These are phyloP conservation scores for Discostella stelligera DNA, from an alignment of 352 stramenopile species.

Conservation along the genomic window DNA sequence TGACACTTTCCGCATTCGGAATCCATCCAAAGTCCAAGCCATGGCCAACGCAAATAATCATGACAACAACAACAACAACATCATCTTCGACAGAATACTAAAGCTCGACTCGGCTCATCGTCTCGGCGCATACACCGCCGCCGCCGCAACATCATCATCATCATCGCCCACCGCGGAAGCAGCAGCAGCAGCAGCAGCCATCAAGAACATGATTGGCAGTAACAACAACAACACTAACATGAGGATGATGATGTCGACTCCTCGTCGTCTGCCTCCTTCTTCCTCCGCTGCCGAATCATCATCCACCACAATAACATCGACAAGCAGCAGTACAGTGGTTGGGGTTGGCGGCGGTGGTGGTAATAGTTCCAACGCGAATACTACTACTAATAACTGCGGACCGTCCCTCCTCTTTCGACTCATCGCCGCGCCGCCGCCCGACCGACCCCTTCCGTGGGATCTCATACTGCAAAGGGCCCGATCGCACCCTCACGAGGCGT, in stretches of 20 bases:
- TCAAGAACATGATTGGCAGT: background rate
- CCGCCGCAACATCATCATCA: no score
- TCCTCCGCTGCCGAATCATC: background rate
- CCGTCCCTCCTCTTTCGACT: slow-evolving; percentile 22
- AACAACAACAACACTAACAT: no score
- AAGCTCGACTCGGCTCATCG: no score
- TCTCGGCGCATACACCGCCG: background rate
- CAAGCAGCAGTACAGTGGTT: no score
- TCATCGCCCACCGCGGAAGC: no score
- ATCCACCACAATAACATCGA: background rate
- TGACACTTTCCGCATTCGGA: background rate
- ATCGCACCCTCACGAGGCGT: slow-evolving; percentile 38
- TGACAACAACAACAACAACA: background rate
- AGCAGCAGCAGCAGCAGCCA: background rate
- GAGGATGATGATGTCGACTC: slow-evolving; percentile 4
- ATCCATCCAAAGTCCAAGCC: background rate
- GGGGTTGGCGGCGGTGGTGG: no score
- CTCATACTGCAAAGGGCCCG: slow-evolving; percentile 23
- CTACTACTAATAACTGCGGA: background rate
- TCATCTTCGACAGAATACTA: background rate
- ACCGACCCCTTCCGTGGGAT: slow-evolving; percentile 7
- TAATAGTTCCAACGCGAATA: background rate
- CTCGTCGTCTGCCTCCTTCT: background rate
- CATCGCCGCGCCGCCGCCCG: slow-evolving; percentile 3
- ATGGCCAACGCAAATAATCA: background rate